A percentile compares a stretch with the other conserved stretches of the same genome.
These are phyloP conservation scores for Grigorovia humatica DNA, from an alignment of 805 yeast species.

Conservation along the genomic window DNA sequence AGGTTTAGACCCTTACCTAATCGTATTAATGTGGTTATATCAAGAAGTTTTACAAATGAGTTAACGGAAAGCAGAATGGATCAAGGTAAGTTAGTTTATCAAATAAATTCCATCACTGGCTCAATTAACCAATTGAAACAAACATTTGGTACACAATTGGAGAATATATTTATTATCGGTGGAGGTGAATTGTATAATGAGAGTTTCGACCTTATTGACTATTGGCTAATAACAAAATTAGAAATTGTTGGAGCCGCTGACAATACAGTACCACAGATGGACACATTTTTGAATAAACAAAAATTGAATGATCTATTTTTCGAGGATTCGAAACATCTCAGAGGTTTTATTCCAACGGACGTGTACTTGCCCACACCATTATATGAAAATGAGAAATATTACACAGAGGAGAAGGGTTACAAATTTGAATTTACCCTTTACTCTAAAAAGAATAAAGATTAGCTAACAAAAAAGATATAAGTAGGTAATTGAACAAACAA, in stretches of 20 bases:
- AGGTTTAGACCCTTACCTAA: conserved; percentile 74
- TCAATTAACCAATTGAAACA: conserved; percentile 31
- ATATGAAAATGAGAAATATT: conserved; percentile 31
- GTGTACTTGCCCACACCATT: conserved; percentile 32
- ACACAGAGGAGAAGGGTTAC: conserved; percentile 38
- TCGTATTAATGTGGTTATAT: conserved; percentile 66
- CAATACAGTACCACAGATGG: conserved; percentile 41
- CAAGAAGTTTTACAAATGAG: conserved; percentile 32
- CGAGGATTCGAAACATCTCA: conserved; percentile 29
- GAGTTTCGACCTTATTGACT: conserved; percentile 37
- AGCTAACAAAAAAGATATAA: not conserved
- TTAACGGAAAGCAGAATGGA: conserved; percentile 5
- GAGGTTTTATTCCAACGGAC: conserved; percentile 20
- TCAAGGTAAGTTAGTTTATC: conserved; percentile 7
- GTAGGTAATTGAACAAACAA: not conserved
- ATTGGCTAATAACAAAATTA: conserved; percentile 64
- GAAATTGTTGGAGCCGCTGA: conserved; percentile 19
- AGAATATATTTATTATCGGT: conserved; percentile 74
- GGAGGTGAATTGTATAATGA: conserved; percentile 80
- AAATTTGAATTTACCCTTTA: conserved; percentile 54
- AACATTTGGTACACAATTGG: conserved; percentile 25
- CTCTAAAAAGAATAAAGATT: conserved; percentile 24
- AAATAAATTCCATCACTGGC: conserved; percentile 35
- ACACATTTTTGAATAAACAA: conserved; percentile 49
- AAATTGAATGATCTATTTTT: conserved; percentile 11